These are phyloP conservation scores for Sporothrix protearum DNA, from an alignment of 2,329 filamentous ascomycete species.

Conservation along the genomic window DNA sequence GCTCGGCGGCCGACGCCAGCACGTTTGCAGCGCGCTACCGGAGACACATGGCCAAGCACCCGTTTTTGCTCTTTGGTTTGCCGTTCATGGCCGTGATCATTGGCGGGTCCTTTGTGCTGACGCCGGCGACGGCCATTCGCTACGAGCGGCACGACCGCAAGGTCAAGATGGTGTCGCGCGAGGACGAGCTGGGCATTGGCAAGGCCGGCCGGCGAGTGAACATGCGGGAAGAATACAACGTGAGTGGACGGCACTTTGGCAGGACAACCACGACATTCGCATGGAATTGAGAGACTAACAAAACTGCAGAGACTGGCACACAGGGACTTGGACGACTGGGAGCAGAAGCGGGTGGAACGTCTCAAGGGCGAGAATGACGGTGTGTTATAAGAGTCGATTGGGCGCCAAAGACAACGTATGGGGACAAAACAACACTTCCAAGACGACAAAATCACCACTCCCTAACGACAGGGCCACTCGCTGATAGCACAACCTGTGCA, in stretches of 20 bases:
- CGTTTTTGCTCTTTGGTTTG: slow-evolving; percentile 88
- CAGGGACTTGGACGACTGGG: slow-evolving; percentile 93
- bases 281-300: neutral
- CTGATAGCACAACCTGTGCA: neutral
- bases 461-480: neutral
- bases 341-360: slow-evolving; percentile 89
- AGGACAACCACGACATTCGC: neutral
- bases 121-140: slow-evolving; percentile 85
- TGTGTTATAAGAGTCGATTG: slow-evolving; percentile 49
- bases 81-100: slow-evolving; percentile 90
- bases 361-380: slow-evolving; percentile 89
- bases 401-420: neutral
- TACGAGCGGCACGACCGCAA: slow-evolving; percentile 93
- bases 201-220: slow-evolving; percentile 67
- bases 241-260: slow-evolving; percentile 43
- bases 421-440: neutral
- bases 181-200: slow-evolving; percentile 81
- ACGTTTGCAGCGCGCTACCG: slow-evolving; percentile 75
- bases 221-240: slow-evolving; percentile 84
- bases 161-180: slow-evolving; percentile 76
- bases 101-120: slow-evolving; percentile 88
- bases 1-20: slow-evolving; percentile 61
- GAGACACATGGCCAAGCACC: slow-evolving; percentile 67
- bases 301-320: slow-evolving; percentile 68
- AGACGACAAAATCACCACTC: no score